Conservation (phyloP, 106 monocot species). For the Dendrobium chrysotoxum region DNA sequence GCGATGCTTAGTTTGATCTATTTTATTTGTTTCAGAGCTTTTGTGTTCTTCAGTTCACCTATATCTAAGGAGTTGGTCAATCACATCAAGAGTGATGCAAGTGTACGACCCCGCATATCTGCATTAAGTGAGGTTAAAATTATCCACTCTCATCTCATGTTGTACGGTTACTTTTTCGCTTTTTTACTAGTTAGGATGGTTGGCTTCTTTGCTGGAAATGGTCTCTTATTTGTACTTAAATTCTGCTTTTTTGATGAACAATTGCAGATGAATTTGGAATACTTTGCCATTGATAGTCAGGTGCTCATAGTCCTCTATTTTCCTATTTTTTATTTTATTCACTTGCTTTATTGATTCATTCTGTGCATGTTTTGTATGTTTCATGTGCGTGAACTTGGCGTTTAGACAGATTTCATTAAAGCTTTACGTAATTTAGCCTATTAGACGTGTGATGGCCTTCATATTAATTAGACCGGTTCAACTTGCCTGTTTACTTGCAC, state of each 20-base stretch:
- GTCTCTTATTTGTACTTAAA: not conserved
- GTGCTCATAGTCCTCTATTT: slow-evolving; percentile 22
- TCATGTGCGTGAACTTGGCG: not conserved
- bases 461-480: not conserved
- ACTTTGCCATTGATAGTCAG: slow-evolving; percentile 98
- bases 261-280: slow-evolving; percentile 98
- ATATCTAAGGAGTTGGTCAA: slow-evolving; percentile 67
- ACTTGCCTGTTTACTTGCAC: not conserved
- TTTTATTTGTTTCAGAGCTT: slow-evolving; percentile 55
- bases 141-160: not conserved
- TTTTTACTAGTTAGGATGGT: slow-evolving; percentile 1
- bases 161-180: not conserved
- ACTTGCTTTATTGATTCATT: not conserved
- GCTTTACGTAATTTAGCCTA: not conserved
- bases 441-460: not conserved
- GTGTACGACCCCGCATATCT: slow-evolving; percentile 81
- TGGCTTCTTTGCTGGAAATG: not conserved
- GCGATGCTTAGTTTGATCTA: not conserved
- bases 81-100: slow-evolving; percentile 67
- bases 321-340: not conserved
- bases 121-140: slow-evolving; percentile 89
- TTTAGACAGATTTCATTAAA: not conserved
- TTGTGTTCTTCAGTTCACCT: slow-evolving; percentile 95
- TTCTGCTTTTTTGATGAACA: slow-evolving; percentile 11
- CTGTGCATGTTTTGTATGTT: not conserved